phyloP scores from a whole-genome alignment of 2,329 filamentous ascomycete species.

The Ilyonectria mors-panacis region DNA sequence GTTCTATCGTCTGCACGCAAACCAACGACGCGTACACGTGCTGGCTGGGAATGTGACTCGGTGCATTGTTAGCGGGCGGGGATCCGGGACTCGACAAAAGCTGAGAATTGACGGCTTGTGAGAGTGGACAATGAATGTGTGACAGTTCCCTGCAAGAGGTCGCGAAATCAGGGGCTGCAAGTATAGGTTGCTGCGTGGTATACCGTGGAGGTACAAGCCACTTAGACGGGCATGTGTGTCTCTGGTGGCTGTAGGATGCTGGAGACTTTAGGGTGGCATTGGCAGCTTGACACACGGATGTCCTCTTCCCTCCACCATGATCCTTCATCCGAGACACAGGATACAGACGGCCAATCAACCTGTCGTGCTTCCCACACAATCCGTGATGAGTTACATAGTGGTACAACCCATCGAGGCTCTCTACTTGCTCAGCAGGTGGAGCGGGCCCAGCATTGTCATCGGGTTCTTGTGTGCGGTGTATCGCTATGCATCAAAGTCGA shows the following conservation, averaged over 20 bases:
- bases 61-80: constrained; percentile 38
- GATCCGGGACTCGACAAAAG: constrained; percentile 18
- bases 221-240: constrained; percentile 1
- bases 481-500: constrained; percentile 4
- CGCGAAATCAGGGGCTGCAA: background rate
- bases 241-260: constrained; percentile 3
- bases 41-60: constrained; percentile 43
- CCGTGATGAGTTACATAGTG: background rate
- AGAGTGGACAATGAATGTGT: constrained; percentile 7
- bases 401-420: background rate
- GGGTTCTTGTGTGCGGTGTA: background rate
- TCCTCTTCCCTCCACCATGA: constrained; percentile 10
- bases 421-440: constrained; percentile 2
- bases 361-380: background rate
- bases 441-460: constrained; percentile 3
- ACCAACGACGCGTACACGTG: constrained; percentile 47
- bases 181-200: background rate
- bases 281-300: constrained; percentile 15
- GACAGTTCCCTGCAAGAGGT: background rate
- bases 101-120: constrained; percentile 25
- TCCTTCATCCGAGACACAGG: constrained; percentile 14
- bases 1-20: constrained; percentile 37
- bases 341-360: constrained; percentile 1
- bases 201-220: constrained; percentile 14
- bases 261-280: constrained; percentile 9